Evolutionary conservation across 2,329 filamentous ascomycete species (phyloP).

Genomic region (Scleromitrula shiraiana): DNA sequence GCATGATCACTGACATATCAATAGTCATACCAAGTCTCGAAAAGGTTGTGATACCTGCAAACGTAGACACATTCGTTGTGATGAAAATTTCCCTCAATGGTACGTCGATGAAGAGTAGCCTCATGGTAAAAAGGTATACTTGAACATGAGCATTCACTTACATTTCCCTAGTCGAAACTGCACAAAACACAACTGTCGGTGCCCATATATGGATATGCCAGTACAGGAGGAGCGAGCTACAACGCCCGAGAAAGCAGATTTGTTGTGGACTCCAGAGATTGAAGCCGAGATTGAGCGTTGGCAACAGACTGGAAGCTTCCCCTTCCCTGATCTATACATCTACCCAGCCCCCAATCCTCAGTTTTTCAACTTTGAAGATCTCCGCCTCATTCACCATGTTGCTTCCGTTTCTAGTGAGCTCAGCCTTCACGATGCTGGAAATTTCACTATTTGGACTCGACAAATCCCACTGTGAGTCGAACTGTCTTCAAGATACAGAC

Average conservation of each 20-base stretch:
- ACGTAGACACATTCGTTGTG: conserved; percentile 91
- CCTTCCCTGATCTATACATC: conserved; percentile 73
- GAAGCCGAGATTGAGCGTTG: conserved; percentile 75
- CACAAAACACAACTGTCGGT: conserved; percentile 97
- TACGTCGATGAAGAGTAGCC: conserved; percentile 36
- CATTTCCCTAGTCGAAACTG: conserved; percentile 74
- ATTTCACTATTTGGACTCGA: conserved; percentile 86
- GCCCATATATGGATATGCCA: conserved; percentile 90
- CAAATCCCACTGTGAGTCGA: conserved; percentile 78
- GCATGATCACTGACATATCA: conserved; percentile 16
- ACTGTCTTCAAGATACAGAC: not conserved
- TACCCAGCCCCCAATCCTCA: conserved; percentile 68
- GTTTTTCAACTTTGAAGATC: conserved; percentile 65
- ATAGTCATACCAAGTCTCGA: conserved; percentile 94
- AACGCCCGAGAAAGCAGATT: conserved; percentile 55
- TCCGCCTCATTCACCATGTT: conserved; percentile 86
- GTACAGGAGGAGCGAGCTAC: conserved; percentile 54
- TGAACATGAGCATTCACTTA: conserved; percentile 3
- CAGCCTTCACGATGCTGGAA: conserved; percentile 65
- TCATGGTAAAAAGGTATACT: not conserved
- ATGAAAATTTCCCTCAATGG: conserved; percentile 98
- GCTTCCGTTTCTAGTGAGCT: conserved; percentile 80
- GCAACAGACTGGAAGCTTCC: conserved; percentile 76
- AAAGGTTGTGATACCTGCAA: conserved; percentile 99
- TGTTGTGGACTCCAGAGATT: conserved; percentile 82